Percentiles rank a stretch among this genome's conserved stretches.
Evolutionary conservation across 1,139 yeast genomes (phyloP).

Genomic region (Yamadazyma siamensis): DNA sequence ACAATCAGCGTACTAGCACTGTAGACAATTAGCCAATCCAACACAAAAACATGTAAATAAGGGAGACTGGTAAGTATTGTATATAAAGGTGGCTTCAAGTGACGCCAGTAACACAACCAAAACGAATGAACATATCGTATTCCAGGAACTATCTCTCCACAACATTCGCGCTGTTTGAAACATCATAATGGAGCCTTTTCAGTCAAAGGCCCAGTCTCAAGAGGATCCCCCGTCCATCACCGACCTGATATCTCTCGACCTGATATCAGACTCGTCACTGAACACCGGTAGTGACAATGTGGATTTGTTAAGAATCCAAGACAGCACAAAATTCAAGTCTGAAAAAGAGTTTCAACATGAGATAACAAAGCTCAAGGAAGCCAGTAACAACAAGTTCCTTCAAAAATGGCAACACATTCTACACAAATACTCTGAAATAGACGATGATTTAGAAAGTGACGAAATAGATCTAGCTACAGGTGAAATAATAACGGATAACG

Average conservation of each 20-base stretch:
- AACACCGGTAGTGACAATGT: no score
- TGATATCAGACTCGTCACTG: not conserved
- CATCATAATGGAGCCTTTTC: no score
- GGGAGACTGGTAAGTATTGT: not conserved
- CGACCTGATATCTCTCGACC: conserved; percentile 18
- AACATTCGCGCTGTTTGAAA: not conserved
- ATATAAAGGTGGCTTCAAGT: no score
- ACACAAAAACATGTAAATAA: not conserved
- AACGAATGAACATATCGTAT: not conserved
- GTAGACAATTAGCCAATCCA: conserved; percentile 37
- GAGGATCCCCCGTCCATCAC: conserved; percentile 1
- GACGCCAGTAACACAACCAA: no score
- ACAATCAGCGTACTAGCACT: conserved; percentile 52
- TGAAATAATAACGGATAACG: conserved; percentile 55
- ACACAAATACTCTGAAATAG: conserved; percentile 48
- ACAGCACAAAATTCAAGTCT: conserved; percentile 1
- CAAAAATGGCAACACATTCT: conserved; percentile 56
- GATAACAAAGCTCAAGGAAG: conserved; percentile 22
- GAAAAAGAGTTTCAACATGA: conserved; percentile 21
- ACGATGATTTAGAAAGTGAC: conserved; percentile 56
- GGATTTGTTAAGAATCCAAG: conserved; percentile 1
- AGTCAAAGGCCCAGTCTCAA: no score
- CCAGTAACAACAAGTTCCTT: conserved; percentile 30
- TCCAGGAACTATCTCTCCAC: not conserved
- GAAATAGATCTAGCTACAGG: conserved; percentile 64